phyloP scores from a whole-genome alignment of 176 grass and related monocot species.

The Zea mays region DNA sequence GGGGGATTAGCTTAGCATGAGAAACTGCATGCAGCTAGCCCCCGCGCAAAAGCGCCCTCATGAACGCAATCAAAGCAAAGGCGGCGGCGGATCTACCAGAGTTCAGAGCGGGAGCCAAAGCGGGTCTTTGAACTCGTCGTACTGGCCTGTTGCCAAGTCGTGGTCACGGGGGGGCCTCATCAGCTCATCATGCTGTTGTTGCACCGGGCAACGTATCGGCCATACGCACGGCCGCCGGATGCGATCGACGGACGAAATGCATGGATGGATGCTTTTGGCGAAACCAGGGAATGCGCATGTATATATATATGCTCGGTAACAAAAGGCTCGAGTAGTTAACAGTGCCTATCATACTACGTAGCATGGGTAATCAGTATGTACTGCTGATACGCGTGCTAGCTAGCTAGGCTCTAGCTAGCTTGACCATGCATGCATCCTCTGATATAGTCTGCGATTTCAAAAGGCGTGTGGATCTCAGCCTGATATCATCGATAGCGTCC shows the following conservation, averaged over 20 bases:
- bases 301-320: not conserved
- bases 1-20: not conserved
- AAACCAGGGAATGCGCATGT: not conserved
- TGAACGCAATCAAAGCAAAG: slow-evolving; percentile 30
- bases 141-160: slow-evolving; percentile 42
- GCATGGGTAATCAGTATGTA: slow-evolving; percentile 12
- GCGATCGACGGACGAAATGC: no score
- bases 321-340: slow-evolving; percentile 2
- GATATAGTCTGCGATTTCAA: not conserved
- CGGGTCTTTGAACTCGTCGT: slow-evolving; percentile 36
- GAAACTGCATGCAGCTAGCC: slow-evolving; percentile 13
- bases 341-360: not conserved
- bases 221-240: not conserved
- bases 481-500: slow-evolving; percentile 8
- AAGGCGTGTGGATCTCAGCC: slow-evolving; percentile 39
- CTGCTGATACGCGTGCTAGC: not conserved
- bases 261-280: not conserved
- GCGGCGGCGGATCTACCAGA: not conserved
- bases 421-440: not conserved
- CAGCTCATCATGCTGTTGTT: slow-evolving; percentile 23
- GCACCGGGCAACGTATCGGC: slow-evolving; percentile 2
- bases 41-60: not conserved
- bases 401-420: no score
- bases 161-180: not conserved
- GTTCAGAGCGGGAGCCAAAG: slow-evolving; percentile 14